A percentile compares a stretch with the other conserved stretches of the same genome.
Conservation (phyloP, 2,329 filamentous ascomycete species). For the Stemphylium beticola region DNA sequence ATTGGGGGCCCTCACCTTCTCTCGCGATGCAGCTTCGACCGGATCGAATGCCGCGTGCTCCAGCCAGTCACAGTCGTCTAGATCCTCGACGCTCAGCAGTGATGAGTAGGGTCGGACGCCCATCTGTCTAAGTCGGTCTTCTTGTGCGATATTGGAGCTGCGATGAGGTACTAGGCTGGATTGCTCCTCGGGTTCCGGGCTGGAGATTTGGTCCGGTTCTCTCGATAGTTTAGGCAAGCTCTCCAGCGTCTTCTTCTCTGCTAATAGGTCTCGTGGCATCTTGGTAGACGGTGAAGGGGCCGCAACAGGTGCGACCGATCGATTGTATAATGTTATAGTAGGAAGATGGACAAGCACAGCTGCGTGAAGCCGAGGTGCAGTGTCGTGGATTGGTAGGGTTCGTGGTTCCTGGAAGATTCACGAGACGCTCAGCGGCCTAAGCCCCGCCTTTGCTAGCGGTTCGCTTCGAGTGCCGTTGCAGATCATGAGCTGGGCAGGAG, state of each 20-base stretch:
- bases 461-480: slow-evolving; percentile 17
- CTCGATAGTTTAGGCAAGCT: slow-evolving; percentile 49
- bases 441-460: slow-evolving; percentile 16
- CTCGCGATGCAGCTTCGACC: slow-evolving; percentile 61
- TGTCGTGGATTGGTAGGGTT: slow-evolving; percentile 20
- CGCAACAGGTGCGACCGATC: too few species aligned
- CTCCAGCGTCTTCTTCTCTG: slow-evolving; percentile 44
- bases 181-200: slow-evolving; percentile 19
- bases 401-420: slow-evolving; percentile 23
- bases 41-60: slow-evolving; percentile 66
- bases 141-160: slow-evolving; percentile 29
- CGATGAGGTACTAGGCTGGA: slow-evolving; percentile 31
- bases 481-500: not conserved
- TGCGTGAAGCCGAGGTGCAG: slow-evolving; percentile 13
- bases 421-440: slow-evolving; percentile 20
- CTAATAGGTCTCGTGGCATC: slow-evolving; percentile 54
- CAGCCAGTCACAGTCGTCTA: slow-evolving; percentile 66
- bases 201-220: slow-evolving; percentile 32
- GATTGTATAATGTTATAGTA: not conserved
- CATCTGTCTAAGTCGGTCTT: slow-evolving; percentile 40
- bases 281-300: slow-evolving; percentile 12
- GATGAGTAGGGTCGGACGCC: slow-evolving; percentile 77
- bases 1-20: slow-evolving; percentile 62
- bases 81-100: slow-evolving; percentile 70
- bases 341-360: not conserved